Conservation (phyloP, 805 yeast genomes). For the Pichia sporocuriosa region DNA sequence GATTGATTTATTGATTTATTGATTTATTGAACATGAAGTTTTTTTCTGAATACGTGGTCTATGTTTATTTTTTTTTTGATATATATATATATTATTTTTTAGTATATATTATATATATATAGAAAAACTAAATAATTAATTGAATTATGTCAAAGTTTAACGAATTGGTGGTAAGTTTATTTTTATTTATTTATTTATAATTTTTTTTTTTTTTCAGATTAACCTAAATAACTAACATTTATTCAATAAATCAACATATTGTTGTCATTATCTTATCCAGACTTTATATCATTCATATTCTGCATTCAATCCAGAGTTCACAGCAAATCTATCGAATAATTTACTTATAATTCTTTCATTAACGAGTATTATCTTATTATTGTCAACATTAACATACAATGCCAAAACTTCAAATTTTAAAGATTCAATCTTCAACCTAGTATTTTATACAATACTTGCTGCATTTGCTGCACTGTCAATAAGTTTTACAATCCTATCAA, state of each 20-base stretch:
- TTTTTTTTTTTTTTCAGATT: background rate
- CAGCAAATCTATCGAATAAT: conserved; percentile 1
- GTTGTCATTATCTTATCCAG: background rate
- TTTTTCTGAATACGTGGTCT: no score
- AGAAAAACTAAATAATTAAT: background rate
- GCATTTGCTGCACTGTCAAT: conserved; percentile 17
- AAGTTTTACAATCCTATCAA: conserved; percentile 26
- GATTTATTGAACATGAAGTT: no score
- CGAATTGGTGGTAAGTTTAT: conserved; percentile 6
- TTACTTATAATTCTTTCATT: background rate
- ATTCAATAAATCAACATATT: no score
- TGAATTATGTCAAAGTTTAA: conserved; percentile 4
- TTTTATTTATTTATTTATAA: background rate
- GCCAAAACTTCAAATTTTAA: conserved; percentile 7
- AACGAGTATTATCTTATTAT: conserved; percentile 1
- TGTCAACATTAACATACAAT: conserved; percentile 5
- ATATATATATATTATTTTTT: no score
- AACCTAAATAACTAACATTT: no score
- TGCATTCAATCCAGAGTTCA: background rate
- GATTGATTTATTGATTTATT: no score
- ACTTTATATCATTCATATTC: background rate
- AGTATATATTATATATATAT: background rate
- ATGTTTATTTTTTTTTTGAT: no score
- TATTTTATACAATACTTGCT: conserved; percentile 17
- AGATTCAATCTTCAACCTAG: conserved; percentile 1